Base-by-base conservation (phyloP, 2,329 filamentous ascomycete genomes). In the Fusarium sp. region DNA sequence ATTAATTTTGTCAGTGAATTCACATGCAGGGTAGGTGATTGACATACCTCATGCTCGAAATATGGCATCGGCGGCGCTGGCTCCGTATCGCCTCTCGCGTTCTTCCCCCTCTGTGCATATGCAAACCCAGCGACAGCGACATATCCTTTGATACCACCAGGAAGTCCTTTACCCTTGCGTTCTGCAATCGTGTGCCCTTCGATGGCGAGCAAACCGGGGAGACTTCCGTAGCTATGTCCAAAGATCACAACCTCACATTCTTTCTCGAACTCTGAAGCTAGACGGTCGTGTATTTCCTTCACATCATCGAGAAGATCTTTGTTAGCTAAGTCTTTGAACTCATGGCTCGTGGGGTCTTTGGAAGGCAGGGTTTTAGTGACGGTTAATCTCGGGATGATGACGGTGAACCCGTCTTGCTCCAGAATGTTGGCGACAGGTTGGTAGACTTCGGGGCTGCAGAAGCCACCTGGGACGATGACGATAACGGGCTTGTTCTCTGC, bases 141-240 rank as follows among this genome's bases (percentile, higher is more conserved):
- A 27, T 64, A 65, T 0, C 3, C 35, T 18, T 65, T 65, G 1
- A 64, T 37, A 1, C 62, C 59, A 4, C 62, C 62, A 9, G 35
- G 4, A 11, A 48, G 35, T 1, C 41, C 48, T 4, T 48, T 65
- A 0, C 5, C 25, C 0, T 56, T n/a, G 0, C 62, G 59, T 3
- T 65, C 62, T 7, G n/a, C 21, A 4, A 57, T 0, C 0, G 48
- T 48, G 1, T 65, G 11, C 0, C 48, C 35, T 14, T 65, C 21
- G 1, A 63, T 27, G 0, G 60, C 18, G 6, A 64, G 15, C 2
- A 65, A 16, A 0, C 9, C 48, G 4, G 59, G 59, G 4, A 65
- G 59, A 23, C 62, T 65, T 31, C 62, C 62, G 3, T 64, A 65
- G 8, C 62, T 65, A 4, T 65, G 62, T 1, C 48, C 59, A 10